A percentile compares a stretch with the other conserved stretches of the same genome.
Conservation (phyloP, 768 basidiomycete species). For the Clitopilus passeckerianus region DNA sequence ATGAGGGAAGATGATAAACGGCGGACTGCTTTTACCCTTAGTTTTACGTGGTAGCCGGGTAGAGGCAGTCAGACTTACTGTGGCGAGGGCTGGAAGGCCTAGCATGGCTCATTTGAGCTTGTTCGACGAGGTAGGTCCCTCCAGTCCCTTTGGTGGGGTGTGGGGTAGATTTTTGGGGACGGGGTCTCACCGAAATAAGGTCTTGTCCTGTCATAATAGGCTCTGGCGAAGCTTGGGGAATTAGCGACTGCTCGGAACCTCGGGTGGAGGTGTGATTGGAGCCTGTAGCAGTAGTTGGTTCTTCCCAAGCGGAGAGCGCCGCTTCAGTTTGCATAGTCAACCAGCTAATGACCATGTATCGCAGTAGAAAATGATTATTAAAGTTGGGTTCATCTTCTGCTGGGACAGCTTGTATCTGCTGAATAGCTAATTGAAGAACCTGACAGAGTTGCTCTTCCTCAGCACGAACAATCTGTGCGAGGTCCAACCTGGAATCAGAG, state of each 20-base stretch:
- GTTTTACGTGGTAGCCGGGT: neutral
- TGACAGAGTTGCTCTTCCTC: neutral
- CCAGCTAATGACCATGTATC: neutral
- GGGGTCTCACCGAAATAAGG: neutral
- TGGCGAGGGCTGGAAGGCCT: neutral
- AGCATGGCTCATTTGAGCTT: neutral
- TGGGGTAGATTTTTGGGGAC: neutral
- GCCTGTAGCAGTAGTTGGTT: neutral
- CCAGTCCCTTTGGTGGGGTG: neutral
- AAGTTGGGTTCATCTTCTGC: neutral
- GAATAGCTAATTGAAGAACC: neutral
- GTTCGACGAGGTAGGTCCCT: neutral
- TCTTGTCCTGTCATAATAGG: neutral
- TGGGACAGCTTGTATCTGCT: neutral
- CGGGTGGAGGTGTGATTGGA: neutral
- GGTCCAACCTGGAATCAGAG: neutral
- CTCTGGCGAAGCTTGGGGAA: neutral
- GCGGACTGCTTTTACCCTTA: neutral
- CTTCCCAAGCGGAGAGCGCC: neutral
- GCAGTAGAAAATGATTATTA: neutral
- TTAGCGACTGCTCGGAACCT: neutral
- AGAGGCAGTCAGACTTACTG: neutral
- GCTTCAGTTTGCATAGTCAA: neutral
- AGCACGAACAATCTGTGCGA: neutral
- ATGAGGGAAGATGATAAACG: neutral